Conservation (phyloP, 257 asterid species). For the Craterostigma plantagineum region DNA sequence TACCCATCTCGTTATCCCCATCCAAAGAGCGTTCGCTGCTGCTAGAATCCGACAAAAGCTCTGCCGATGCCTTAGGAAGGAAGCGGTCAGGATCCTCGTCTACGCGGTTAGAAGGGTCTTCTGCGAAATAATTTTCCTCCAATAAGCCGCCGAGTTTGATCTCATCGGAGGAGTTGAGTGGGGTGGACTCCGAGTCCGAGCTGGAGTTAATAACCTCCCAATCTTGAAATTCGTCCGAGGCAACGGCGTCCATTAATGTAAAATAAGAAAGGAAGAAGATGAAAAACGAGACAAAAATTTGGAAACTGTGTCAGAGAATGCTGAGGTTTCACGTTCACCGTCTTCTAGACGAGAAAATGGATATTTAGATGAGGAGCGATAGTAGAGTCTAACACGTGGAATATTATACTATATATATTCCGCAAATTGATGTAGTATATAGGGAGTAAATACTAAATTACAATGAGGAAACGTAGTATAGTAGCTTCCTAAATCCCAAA, state of each 20-base stretch:
- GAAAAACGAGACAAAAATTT: too few relatives aligned
- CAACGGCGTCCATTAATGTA: neutral
- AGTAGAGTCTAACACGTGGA: too few relatives aligned
- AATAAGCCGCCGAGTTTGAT: conserved; percentile 28
- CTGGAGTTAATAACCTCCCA: conserved; percentile 61
- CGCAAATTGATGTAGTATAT: too few relatives aligned
- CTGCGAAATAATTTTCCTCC: conserved; percentile 46
- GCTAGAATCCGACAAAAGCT: conserved; percentile 62
- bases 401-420: too few relatives aligned
- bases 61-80: conserved; percentile 23
- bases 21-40: conserved; percentile 42
- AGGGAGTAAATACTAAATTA: too few relatives aligned
- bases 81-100: conserved; percentile 24
- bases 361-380: too few relatives aligned
- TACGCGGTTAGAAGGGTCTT: conserved; percentile 19
- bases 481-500: too few relatives aligned
- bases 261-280: too few relatives aligned
- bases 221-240: conserved; percentile 29
- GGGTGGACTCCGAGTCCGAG: conserved; percentile 22
- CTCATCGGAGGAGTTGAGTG: conserved; percentile 15
- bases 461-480: too few relatives aligned
- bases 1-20: conserved; percentile 17
- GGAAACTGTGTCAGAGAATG: too few relatives aligned
- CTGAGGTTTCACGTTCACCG: too few relatives aligned
- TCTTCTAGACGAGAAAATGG: too few relatives aligned